phyloP scores from a whole-genome alignment of 805 yeast genomes.

The Candida coquimbonensis region DNA sequence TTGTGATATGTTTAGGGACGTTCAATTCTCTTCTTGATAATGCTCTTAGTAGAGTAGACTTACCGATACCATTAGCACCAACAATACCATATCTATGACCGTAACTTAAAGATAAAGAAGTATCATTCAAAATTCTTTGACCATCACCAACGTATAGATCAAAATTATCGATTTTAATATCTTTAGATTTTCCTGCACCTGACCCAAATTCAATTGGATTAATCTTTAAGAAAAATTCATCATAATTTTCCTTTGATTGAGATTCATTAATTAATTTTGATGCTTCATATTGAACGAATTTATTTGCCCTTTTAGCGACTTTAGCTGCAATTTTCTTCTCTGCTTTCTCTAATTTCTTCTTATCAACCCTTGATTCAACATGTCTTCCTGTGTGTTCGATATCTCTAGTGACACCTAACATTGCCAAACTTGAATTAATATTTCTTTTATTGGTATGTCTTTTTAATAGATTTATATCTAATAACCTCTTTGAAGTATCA shows the following conservation, averaged over 20 bases:
- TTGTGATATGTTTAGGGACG: constrained; percentile 91
- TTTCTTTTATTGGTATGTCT: constrained; percentile 58
- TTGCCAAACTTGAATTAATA: constrained; percentile 65
- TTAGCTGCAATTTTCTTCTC: constrained; percentile 96
- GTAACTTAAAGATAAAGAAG: constrained; percentile 77
- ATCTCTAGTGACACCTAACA: constrained; percentile 73
- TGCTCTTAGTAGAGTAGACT: constrained; percentile 87
- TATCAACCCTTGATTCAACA: constrained; percentile 91
- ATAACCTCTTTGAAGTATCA: constrained; percentile 79
- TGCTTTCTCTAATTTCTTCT: constrained; percentile 94
- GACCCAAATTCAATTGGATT: constrained; percentile 89
- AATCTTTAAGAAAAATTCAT: constrained; percentile 88
- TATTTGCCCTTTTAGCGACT: constrained; percentile 80
- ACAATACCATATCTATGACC: constrained; percentile 97
- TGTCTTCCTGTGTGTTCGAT: constrained; percentile 88
- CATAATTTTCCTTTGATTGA: constrained; percentile 66
- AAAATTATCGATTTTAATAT: constrained; percentile 85
- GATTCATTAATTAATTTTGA: constrained; percentile 68
- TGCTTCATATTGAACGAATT: constrained; percentile 87
- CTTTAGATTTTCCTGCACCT: constrained; percentile 95
- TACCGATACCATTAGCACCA: constrained; percentile 99
- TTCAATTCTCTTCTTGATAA: constrained; percentile 88
- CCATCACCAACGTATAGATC: constrained; percentile 96
- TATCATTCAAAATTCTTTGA: constrained; percentile 82
- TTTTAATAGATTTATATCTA: constrained; percentile 69